A percentile compares a stretch with the other conserved stretches of the same genome.
phyloP scores from a whole-genome alignment of 2,329 filamentous ascomycete species.

The Huntiella omanensis region DNA sequence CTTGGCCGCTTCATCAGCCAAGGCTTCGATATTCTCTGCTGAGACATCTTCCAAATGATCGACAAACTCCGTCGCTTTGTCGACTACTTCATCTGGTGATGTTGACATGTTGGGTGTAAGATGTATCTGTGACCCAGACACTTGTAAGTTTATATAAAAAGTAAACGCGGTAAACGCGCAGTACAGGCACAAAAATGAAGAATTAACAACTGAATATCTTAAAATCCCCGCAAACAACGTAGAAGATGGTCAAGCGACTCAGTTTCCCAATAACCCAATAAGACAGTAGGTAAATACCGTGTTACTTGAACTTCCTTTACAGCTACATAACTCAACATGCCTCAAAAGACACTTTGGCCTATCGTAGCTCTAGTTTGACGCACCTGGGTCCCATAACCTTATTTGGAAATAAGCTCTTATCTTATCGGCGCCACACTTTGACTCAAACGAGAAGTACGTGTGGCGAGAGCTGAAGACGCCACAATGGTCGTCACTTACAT shows the following conservation, averaged over 20 bases:
- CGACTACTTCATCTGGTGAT: neutral
- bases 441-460: neutral
- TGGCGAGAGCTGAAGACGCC: too few species aligned
- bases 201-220: too few species aligned
- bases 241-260: too few species aligned
- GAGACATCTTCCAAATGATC: slow-evolving; percentile 11
- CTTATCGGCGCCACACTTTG: slow-evolving; percentile 1
- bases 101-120: neutral
- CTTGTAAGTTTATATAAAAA: too few species aligned
- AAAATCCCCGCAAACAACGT: too few species aligned
- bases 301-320: too few species aligned
- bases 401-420: slow-evolving; percentile 3
- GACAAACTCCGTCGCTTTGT: neutral
- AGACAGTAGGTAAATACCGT: too few species aligned
- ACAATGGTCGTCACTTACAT: too few species aligned
- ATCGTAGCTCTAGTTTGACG: neutral
- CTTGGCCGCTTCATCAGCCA: slow-evolving; percentile 14
- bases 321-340: too few species aligned
- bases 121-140: neutral
- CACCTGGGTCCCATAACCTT: neutral
- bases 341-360: slow-evolving; percentile 8
- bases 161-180: too few species aligned
- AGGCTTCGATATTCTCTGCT: slow-evolving; percentile 18
- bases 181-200: too few species aligned
- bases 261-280: too few species aligned